Base-by-base conservation (phyloP, 805 yeast genomes). In the Cyberlindnera mrakii region DNA sequence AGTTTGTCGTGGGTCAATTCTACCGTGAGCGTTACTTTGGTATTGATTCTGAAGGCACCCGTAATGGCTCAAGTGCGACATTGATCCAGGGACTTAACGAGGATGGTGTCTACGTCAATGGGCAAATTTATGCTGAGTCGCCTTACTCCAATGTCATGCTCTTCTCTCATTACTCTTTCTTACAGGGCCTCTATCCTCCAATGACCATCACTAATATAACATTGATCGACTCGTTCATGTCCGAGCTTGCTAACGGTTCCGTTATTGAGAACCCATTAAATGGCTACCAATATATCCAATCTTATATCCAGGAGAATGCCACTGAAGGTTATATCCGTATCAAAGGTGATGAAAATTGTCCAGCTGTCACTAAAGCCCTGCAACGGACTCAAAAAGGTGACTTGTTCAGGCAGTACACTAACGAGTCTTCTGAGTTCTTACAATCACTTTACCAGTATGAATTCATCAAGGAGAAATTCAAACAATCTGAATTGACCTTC, bases 161-260 rank as follows among this genome's bases (percentile, higher is more conserved):
- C 32, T 64, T 63, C 55, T 65, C 74, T 17, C 74, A 69, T 45
- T 43, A 62, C 43, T 62, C 75, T 4, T 73, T 71, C 57, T 49
- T 71, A 34, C 77, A 73, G 53, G 77, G 77, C 30, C 52, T 72
- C 31, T 73, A 68, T 48, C 77, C 77, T 14, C 71, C 75, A 19
- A 60, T 61, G 23, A 53, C 58, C 38, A 46, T 57, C 6, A 54
- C 54, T 36, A 37, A 42, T 8, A 35, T 44, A 6, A 55, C 38
- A 19, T 40, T 55, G 20, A 49, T 48, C 16, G 61, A 49, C 25
- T 45, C 37, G 10, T 51, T 58, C 15, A 50, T 70, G 43, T 57
- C 73, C n/a, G 58, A 47, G 35, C 49, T 66, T 35, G 41, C 66
- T 30, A 71, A 72, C 48, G 77, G 77, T 18, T 50, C 72, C 17